These are phyloP conservation scores for Xylaria bambusicola DNA, from an alignment of 495 filamentous ascomycete genomes.

Conservation along the genomic window DNA sequence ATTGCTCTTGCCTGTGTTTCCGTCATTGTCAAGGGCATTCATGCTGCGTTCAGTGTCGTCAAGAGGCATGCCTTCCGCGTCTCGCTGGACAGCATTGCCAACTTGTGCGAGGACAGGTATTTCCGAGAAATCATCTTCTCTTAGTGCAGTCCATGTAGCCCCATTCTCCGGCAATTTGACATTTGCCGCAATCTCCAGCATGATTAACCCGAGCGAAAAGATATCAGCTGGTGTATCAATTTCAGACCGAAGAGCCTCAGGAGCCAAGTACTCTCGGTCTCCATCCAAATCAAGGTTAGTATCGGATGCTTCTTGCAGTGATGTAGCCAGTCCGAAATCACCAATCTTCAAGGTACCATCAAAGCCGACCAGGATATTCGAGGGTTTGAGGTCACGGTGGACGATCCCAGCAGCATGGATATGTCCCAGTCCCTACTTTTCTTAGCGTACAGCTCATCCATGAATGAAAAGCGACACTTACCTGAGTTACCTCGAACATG, in stretches of 20 bases:
- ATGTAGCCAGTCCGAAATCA: conserved; percentile 91
- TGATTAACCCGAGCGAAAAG: conserved; percentile 89
- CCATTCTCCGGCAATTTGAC: conserved; percentile 91
- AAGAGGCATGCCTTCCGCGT: conserved; percentile 68
- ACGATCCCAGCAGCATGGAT: conserved; percentile 88
- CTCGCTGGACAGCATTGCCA: conserved; percentile 67
- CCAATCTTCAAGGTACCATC: conserved; percentile 92
- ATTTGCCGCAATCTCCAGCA: conserved; percentile 91
- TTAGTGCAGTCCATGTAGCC: conserved; percentile 80
- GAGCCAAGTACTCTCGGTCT: conserved; percentile 92
- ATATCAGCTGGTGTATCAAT: conserved; percentile 91
- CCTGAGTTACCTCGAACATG: conserved; percentile 75
- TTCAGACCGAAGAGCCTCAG: conserved; percentile 80
- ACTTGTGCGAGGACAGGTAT: conserved; percentile 82
- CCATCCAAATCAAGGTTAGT: conserved; percentile 78
- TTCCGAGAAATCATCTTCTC: conserved; percentile 82
- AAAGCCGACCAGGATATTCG: conserved; percentile 87
- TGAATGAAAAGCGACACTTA: no score
- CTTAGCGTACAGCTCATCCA: no score
- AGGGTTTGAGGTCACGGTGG: conserved; percentile 93
- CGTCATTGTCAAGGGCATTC: conserved; percentile 33
- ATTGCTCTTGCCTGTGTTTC: conserved; percentile 21
- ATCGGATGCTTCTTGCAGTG: conserved; percentile 50
- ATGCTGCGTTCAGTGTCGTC: conserved; percentile 40
- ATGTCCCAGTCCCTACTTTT: conserved; percentile 72